Base-by-base conservation (phyloP, 2,329 filamentous ascomycete species). In the Talaromyces sp. region DNA sequence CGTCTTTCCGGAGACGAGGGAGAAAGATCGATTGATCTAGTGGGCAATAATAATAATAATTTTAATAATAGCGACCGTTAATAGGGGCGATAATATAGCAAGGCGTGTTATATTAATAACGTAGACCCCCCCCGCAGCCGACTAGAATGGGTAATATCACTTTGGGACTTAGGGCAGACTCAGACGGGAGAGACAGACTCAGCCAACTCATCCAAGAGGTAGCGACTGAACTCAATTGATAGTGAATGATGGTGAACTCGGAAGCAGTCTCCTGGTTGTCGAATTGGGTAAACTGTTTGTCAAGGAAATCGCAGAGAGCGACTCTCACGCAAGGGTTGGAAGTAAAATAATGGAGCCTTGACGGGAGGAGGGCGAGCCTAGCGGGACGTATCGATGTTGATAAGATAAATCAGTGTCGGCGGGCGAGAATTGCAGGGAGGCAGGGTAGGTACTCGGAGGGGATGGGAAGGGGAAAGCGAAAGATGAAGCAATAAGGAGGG, bases 361-460 rank as follows among this genome's bases (percentile, higher is more conserved):
- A 62, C 49, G 60, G 60, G 45, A 62, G 60, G 60, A 43, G 33
- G 35, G 22, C 45, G 13, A 22, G 45, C 31, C 58, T 27, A 39
- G 60, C 60, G 49, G 60, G 50, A 54, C 27, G 37, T 57, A 45
- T 63, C 22, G 27, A 49, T 41, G 41, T 49, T 22, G 39, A 54
- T 19, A 65, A 73, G 73, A 71, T 49, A 16, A 22, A 45, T 45
- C 73, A 68, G 70, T 68, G 39, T 16, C 45, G 24, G 11, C 24
- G 47, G 47, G 47, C 14, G 72, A 72, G 70, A 74, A 73, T 72
- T 67, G 60, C 47, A 33, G 11, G 27, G 49, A 58, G 19, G 24
- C 13, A 16, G 27, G 10, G 27, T 22, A 35, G 16, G 22, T 24
- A 43, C 5, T 24, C 1, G 37, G 39, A 37, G 14, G 61, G 19